Conservation (phyloP, 495 filamentous ascomycete genomes). For the Lophium mytilinum region DNA sequence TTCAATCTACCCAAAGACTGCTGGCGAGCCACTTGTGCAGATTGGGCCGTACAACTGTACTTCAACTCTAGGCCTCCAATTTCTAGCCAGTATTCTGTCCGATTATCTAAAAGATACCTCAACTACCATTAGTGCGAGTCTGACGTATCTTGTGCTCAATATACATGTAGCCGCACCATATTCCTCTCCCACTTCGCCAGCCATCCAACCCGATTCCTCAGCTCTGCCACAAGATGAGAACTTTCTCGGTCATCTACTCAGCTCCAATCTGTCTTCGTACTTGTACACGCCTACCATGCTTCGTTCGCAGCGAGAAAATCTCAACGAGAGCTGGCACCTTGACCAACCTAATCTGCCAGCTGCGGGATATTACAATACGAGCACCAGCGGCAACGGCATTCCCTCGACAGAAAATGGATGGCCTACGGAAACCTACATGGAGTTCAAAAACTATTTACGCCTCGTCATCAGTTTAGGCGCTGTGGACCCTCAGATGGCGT, state of each 20-base stretch:
- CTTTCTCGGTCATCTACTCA: constrained; percentile 28
- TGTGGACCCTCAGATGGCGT: constrained; percentile 49
- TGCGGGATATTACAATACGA: constrained; percentile 44
- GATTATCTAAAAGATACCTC: constrained; percentile 43
- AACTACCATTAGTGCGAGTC: constrained; percentile 39
- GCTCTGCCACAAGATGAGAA: constrained; percentile 22
- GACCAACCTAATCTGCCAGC: constrained; percentile 39
- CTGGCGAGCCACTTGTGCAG: constrained; percentile 34
- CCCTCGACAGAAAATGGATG: constrained; percentile 54
- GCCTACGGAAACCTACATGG: constrained; percentile 51
- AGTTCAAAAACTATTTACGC: constrained; percentile 42
- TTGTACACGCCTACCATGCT: constrained; percentile 48
- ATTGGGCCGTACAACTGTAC: constrained; percentile 54
- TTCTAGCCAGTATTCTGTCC: constrained; percentile 40
- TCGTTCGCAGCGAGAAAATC: constrained; percentile 41
- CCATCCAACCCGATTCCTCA: constrained; percentile 37
- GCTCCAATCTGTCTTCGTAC: constrained; percentile 38
- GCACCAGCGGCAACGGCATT: constrained; percentile 29
- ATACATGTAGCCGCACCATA: constrained; percentile 49
- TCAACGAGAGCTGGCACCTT: constrained; percentile 52
- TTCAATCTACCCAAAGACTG: not conserved
- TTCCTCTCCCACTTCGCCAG: constrained; percentile 26
- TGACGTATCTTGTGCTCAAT: constrained; percentile 47
- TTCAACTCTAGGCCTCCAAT: constrained; percentile 39
- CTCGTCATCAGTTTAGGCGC: constrained; percentile 47